These are phyloP conservation scores for Aspergillus fumigatus DNA, from an alignment of 2,329 filamentous ascomycete species.

Conservation along the genomic window DNA sequence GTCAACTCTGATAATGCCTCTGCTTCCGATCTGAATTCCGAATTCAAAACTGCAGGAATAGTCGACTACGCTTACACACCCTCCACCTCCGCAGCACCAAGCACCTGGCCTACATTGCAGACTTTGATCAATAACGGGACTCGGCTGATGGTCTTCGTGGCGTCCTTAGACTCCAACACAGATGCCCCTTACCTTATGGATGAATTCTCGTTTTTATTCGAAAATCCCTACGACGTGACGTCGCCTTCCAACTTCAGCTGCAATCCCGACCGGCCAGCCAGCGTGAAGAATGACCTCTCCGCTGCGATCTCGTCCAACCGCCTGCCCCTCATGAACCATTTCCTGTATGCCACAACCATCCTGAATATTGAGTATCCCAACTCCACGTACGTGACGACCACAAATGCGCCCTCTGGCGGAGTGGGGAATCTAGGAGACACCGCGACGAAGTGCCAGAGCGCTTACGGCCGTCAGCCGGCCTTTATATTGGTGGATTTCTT, in stretches of 20 bases:
- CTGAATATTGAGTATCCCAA: conserved; percentile 59
- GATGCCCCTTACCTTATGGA: conserved; percentile 42
- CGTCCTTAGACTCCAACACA: conserved; percentile 40
- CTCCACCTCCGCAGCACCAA: conserved; percentile 39
- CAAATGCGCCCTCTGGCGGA: conserved; percentile 59
- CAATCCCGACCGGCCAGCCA: conserved; percentile 60
- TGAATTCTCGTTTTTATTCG: conserved; percentile 56
- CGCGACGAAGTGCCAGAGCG: conserved; percentile 49
- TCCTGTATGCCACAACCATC: conserved; percentile 58
- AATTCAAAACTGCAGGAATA: conserved; percentile 58
- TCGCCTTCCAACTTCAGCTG: conserved; percentile 65
- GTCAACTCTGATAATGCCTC: conserved; percentile 63
- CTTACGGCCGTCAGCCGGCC: conserved; percentile 62
- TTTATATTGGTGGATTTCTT: conserved; percentile 80
- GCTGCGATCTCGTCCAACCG: conserved; percentile 54
- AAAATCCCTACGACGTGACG: conserved; percentile 65
- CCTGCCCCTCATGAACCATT: conserved; percentile 76
- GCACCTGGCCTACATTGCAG: conserved; percentile 67
- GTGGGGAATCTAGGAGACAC: conserved; percentile 49
- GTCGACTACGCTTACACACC: conserved; percentile 58
- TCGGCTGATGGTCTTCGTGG: conserved; percentile 66
- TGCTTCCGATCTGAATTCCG: conserved; percentile 51
- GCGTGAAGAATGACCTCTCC: conserved; percentile 43
- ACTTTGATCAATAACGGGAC: conserved; percentile 61
- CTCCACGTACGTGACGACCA: conserved; percentile 55